Evolutionary conservation across 2,329 filamentous ascomycete species (phyloP).

Genomic region (Botrytis deweyae): DNA sequence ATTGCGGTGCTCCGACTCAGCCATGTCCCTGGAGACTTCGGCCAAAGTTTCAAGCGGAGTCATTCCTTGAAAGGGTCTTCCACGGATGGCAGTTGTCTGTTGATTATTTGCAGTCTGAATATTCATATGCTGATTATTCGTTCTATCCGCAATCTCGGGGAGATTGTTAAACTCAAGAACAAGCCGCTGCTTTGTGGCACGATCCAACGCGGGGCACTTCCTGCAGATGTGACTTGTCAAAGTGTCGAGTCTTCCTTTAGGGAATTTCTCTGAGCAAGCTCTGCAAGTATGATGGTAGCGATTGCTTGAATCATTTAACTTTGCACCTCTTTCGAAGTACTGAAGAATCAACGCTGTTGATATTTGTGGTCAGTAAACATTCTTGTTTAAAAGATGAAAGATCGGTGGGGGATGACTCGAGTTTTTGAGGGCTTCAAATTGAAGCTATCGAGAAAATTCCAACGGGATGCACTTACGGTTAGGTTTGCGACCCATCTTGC

Average conservation of each 20-base stretch:
- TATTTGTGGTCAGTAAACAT: conserved; percentile 23
- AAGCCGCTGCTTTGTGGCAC: conserved; percentile 73
- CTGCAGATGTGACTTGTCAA: conserved; percentile 80
- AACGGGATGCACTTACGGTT: conserved; percentile 29
- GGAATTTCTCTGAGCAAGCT: conserved; percentile 82
- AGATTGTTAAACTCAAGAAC: conserved; percentile 71
- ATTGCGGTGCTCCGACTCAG: conserved; percentile 61
- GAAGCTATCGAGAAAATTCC: conserved; percentile 6
- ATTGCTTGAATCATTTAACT: conserved; percentile 86
- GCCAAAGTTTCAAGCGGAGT: conserved; percentile 83
- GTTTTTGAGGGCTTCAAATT: conserved; percentile 5
- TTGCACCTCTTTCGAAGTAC: conserved; percentile 83
- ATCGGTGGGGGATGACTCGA: conserved; percentile 4
- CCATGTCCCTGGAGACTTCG: conserved; percentile 81
- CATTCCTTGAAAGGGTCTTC: conserved; percentile 49
- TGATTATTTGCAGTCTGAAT: conserved; percentile 27
- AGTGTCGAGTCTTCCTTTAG: conserved; percentile 84
- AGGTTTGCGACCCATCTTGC: conserved; percentile 33
- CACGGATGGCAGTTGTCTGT: neutral
- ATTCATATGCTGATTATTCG: conserved; percentile 38
- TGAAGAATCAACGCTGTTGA: conserved; percentile 65
- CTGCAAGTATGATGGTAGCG: conserved; percentile 91
- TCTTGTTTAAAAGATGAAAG: conserved; percentile 1
- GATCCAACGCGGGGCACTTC: conserved; percentile 77
- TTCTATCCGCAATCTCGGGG: conserved; percentile 48